Conservation (phyloP, 139 green algal genomes). For the Raphidocelis subcapitata region DNA sequence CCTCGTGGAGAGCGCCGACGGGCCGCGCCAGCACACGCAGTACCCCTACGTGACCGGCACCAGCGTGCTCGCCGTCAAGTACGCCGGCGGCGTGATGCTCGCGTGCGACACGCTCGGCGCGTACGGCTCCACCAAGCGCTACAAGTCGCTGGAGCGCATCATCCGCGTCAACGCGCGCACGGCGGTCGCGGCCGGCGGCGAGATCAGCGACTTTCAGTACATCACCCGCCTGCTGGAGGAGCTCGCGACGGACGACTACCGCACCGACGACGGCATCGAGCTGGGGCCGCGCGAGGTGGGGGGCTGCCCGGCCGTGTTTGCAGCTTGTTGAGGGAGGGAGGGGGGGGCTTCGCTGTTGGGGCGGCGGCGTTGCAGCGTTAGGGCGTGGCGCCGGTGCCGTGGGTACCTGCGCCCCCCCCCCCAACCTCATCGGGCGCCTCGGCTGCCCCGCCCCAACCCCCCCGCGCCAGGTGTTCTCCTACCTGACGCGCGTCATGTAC, state of each 20-base stretch:
- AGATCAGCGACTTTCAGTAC: slow-evolving; percentile 95
- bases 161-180: slow-evolving; percentile 68
- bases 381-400: too few species aligned
- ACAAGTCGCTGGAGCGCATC: slow-evolving; percentile 93
- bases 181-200: slow-evolving; percentile 83
- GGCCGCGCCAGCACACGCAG: slow-evolving; percentile 58
- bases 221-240: slow-evolving; percentile 90
- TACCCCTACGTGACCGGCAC: slow-evolving; percentile 95
- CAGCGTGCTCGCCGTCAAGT: slow-evolving; percentile 93
- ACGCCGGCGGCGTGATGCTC: slow-evolving; percentile 94
- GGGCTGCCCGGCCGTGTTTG: not conserved
- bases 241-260: slow-evolving; percentile 88
- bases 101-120: slow-evolving; percentile 91
- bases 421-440: not conserved
- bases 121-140: slow-evolving; percentile 97
- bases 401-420: not conserved
- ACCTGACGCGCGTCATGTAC: slow-evolving; percentile 96
- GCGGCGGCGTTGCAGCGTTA: too few species aligned
- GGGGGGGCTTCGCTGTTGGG: too few species aligned
- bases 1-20: slow-evolving; percentile 14
- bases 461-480: slow-evolving; percentile 78
- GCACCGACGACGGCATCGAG: slow-evolving; percentile 83
- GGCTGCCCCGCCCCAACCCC: too few species aligned
- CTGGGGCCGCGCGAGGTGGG: slow-evolving; percentile 71
- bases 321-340: not conserved